These are phyloP conservation scores for Triticum turgidum DNA, from an alignment of 176 grass and related monocot genomes.

Conservation along the genomic window DNA sequence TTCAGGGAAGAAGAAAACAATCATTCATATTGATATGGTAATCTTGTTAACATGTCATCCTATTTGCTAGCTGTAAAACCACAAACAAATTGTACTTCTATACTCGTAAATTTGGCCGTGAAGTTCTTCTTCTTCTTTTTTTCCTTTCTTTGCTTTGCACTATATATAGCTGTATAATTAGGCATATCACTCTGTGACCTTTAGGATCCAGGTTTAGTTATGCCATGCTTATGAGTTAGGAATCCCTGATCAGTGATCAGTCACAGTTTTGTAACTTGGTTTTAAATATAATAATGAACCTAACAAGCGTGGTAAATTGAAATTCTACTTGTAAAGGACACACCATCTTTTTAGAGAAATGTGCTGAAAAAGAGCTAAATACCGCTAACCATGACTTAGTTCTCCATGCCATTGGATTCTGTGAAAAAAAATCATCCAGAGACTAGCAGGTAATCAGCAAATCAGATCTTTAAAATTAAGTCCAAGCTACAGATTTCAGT, in stretches of 20 bases:
- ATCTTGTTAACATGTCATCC: constrained; percentile 21
- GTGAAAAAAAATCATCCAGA: neutral
- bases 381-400: neutral
- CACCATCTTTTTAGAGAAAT: neutral
- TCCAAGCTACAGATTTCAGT: neutral
- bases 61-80: neutral
- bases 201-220: neutral
- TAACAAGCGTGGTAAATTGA: neutral
- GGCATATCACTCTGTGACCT: neutral
- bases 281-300: constrained; percentile 2
- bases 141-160: constrained; percentile 7
- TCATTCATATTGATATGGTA: constrained; percentile 97
- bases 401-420: neutral
- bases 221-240: neutral
- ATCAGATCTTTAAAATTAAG: constrained; percentile 10
- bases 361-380: neutral
- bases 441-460: neutral
- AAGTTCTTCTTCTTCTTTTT: neutral
- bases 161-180: constrained; percentile 13
- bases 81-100: constrained; percentile 10
- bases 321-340: constrained; percentile 3
- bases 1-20: constrained; percentile 52
- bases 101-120: constrained; percentile 7
- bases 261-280: neutral
- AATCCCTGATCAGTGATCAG: neutral